A percentile compares a stretch with the other conserved stretches of the same genome.
Conservation (phyloP, 2,329 filamentous ascomycete genomes). For the Emericellopsis atlantica region DNA sequence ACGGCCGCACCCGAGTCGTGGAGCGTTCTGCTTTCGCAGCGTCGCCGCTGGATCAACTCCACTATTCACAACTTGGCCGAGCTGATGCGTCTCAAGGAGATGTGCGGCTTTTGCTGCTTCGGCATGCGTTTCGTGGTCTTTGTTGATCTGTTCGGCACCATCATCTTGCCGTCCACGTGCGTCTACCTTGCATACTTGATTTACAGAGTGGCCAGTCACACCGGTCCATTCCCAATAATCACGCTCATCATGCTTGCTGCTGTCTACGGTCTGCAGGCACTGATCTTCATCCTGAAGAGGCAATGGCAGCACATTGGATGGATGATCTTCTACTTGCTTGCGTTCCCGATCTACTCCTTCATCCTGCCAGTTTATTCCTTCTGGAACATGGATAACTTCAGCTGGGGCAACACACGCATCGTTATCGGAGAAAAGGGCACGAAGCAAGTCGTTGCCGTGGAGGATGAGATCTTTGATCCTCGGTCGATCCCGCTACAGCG, state of each 20-base stretch:
- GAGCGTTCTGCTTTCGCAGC: conserved; percentile 90
- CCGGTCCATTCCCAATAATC: conserved; percentile 70
- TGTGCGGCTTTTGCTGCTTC: conserved; percentile 98
- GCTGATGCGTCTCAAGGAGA: conserved; percentile 77
- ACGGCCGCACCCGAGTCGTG: conserved; percentile 92
- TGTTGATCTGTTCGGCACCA: conserved; percentile 82
- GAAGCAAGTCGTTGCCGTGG: conserved; percentile 80
- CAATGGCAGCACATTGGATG: conserved; percentile 98
- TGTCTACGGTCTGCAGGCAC: conserved; percentile 88
- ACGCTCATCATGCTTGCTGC: conserved; percentile 81
- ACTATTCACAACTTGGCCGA: conserved; percentile 95
- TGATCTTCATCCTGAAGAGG: conserved; percentile 93
- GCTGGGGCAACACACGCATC: conserved; percentile 96
- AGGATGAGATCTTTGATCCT: conserved; percentile 79
- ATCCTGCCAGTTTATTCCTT: conserved; percentile 91
- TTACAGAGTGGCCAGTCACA: conserved; percentile 57
- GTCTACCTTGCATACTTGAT: conserved; percentile 81
- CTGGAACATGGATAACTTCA: conserved; percentile 99
- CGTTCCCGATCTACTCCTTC: conserved; percentile 89
- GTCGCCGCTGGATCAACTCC: conserved; percentile 98
- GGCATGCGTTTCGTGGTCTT: conserved; percentile 96
- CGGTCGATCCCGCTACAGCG: conserved; percentile 85
- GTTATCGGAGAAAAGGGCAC: conserved; percentile 88
- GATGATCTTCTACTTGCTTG: conserved; percentile 98
- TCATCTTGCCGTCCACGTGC: conserved; percentile 82